Conservation (phyloP, 2,329 filamentous ascomycete genomes). For the Xylaria polymorpha region DNA sequence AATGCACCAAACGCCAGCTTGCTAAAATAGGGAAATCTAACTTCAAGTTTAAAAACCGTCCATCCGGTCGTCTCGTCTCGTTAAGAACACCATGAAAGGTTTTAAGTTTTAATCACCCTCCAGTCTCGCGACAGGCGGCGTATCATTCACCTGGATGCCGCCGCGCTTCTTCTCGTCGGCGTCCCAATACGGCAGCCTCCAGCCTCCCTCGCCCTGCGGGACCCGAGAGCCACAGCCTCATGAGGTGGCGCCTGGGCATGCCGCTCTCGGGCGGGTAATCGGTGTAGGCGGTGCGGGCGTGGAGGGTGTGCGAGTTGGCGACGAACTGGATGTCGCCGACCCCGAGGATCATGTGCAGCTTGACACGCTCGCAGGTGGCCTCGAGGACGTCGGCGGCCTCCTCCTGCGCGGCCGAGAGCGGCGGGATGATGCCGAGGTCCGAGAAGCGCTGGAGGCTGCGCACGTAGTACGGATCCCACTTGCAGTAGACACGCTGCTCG, state of each 20-base stretch:
- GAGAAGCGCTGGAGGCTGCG: conserved; percentile 80
- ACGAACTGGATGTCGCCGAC: conserved; percentile 91
- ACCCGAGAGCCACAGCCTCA: conserved; percentile 88
- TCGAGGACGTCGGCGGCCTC: conserved; percentile 78
- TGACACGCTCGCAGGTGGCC: conserved; percentile 76
- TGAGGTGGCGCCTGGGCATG: conserved; percentile 77
- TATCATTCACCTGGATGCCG: conserved; percentile 88
- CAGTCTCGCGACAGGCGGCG: conserved; percentile 76
- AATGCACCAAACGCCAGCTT: conserved; percentile 11
- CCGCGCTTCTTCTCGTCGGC: conserved; percentile 86
- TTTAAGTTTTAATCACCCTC: conserved; percentile 72
- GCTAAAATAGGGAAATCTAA: neutral
- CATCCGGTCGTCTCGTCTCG: neutral
- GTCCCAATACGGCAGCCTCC: conserved; percentile 85
- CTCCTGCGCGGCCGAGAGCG: conserved; percentile 74
- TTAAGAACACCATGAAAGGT: neutral
- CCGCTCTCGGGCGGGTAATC: conserved; percentile 71
- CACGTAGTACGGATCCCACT: conserved; percentile 93
- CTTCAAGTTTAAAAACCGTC: neutral
- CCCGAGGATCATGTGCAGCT: conserved; percentile 87
- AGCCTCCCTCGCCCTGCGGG: conserved; percentile 84
- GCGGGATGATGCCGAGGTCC: conserved; percentile 76
- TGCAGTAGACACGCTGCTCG: conserved; percentile 77
- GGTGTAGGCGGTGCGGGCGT: conserved; percentile 83
- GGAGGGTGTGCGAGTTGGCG: conserved; percentile 81